Evolutionary conservation across 345 rosid species (phyloP), one percentile per base, ranked within the genome.

Genomic region (Adansonia digitata): DNA sequence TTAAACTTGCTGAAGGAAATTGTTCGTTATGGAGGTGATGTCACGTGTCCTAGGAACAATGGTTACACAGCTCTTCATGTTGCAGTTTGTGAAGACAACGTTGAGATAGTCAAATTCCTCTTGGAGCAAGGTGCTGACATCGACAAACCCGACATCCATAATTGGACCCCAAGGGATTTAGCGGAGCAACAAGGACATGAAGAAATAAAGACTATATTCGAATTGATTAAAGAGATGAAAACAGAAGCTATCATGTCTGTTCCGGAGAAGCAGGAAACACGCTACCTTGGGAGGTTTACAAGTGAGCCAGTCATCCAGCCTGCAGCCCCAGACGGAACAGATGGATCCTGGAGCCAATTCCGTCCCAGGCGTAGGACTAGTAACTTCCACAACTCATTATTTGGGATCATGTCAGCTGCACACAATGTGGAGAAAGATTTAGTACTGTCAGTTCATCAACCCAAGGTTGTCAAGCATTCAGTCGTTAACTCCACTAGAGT

Each of bases 161-260:
- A 91, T 20, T 92, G 98, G 97, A 88, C 89, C 5, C 84, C 97
- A 0, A 81, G 81, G 77, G 89, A 83, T 75, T 88, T 94, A 64
- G 97, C 97, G 5, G 97, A 90, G 13, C 97, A 92, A 75, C 98
- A 92, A 59, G 95, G 92, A 3, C 98, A 90, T 15, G 94, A 91
- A 64, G 93, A 92, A 40, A 91, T 92, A 65, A 85, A 86, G 81
- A 18, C 24, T 20, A 45, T 91, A 10, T 91, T 92, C 74, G 73
- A 85, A 63, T 77, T 87, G 9, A 20, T 18, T 43, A 34, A 69
- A 40, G 87, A 85, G 26, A 61, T 78, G 14, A 79, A 77, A 81
- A 68, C 74, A 3, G 85, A 76, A 11, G 20, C 91, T 7, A 74
- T 79, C 61, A 18, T 69, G 49, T 57, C 86, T n/a, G 62, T 84